Percentiles rank a stretch among this genome's conserved stretches.
Evolutionary conservation across 1,139 yeast genomes (phyloP).

Genomic region (Yamadazyma aaseri): DNA sequence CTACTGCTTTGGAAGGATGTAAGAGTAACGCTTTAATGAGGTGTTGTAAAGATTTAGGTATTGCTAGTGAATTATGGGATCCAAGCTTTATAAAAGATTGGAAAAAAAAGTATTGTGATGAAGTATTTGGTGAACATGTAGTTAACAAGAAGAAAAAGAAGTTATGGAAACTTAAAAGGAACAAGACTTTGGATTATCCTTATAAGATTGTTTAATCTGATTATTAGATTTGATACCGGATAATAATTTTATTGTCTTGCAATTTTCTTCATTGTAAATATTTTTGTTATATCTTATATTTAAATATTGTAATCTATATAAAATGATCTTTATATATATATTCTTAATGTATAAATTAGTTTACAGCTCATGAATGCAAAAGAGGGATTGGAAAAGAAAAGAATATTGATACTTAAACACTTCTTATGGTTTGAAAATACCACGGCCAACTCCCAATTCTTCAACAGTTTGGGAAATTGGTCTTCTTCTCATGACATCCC

Average conservation of each 20-base stretch:
- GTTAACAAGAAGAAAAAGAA: constrained; percentile 81
- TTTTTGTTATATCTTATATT: no score
- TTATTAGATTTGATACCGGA: no score
- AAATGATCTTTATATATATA: constrained; percentile 1
- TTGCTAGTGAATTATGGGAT: constrained; percentile 97
- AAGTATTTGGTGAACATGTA: constrained; percentile 82
- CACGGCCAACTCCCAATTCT: constrained; percentile 69
- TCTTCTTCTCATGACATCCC: constrained; percentile 81
- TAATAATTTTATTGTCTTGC: no score
- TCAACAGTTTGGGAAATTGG: constrained; percentile 80
- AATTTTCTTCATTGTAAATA: not conserved
- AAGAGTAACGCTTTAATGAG: constrained; percentile 96
- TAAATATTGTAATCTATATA: not conserved
- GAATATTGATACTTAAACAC: not conserved
- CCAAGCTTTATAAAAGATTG: constrained; percentile 82
- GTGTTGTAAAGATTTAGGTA: constrained; percentile 94
- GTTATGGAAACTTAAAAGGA: constrained; percentile 83
- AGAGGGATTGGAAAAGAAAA: not conserved
- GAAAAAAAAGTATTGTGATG: constrained; percentile 75
- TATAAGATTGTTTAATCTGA: constrained; percentile 55
- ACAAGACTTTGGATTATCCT: constrained; percentile 77
- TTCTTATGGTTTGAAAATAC: constrained; percentile 39
- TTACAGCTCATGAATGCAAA: constrained; percentile 1
- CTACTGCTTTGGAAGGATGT: constrained; percentile 97
- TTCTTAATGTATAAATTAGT: no score